Evolutionary conservation across 192 early-diverging fungal species (phyloP).

Genomic region (Rhizophagus clarus): DNA sequence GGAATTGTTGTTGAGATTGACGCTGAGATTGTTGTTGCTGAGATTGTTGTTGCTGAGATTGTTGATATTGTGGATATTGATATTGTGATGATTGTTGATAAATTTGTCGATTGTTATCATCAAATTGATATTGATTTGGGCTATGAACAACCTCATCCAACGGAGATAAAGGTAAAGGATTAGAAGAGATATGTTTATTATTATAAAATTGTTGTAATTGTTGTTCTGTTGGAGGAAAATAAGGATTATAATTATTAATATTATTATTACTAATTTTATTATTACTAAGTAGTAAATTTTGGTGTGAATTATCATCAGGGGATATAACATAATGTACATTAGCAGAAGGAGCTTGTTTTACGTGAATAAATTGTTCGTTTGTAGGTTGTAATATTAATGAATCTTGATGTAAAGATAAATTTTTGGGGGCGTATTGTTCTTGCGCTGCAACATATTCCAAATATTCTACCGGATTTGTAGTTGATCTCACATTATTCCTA

Average conservation of each 20-base stretch:
- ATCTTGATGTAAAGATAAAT: neutral
- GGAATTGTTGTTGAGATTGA: neutral
- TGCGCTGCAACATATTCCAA: neutral
- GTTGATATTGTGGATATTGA: neutral
- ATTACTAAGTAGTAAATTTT: neutral
- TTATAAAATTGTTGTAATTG: neutral
- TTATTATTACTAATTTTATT: no score
- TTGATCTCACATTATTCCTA: neutral
- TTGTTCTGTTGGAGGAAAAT: neutral
- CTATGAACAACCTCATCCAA: neutral
- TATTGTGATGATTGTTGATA: neutral
- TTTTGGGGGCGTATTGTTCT: neutral
- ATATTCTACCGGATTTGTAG: slow-evolving; percentile 4
- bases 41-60: neutral
- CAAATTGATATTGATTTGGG: neutral
- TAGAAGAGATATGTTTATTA: neutral
- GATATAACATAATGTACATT: neutral
- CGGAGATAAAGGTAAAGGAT: slow-evolving; percentile 3
- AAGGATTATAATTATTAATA: neutral
- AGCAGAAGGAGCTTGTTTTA: neutral
- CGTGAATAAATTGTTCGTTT: neutral
- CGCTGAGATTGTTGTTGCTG: neutral
- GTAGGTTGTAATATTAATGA: neutral
- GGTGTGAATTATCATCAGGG: neutral
- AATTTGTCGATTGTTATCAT: neutral